phyloP scores from a whole-genome alignment of 306 rosid genomes.

The Mucuna pruriens region DNA sequence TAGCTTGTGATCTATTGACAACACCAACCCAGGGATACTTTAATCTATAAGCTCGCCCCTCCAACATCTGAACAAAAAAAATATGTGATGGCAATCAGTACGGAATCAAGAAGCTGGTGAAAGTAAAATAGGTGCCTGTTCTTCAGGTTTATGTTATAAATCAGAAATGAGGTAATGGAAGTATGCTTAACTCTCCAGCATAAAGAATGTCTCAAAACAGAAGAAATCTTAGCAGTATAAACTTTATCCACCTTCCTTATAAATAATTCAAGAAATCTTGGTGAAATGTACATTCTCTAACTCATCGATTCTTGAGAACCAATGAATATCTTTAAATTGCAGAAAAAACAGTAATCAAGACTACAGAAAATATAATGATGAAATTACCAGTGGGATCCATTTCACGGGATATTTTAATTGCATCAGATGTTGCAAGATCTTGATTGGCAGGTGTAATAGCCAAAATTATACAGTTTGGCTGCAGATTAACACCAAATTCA shows the following conservation, averaged over 20 bases:
- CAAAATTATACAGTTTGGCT: constrained; percentile 94
- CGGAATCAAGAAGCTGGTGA: not conserved
- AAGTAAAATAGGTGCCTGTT: not conserved
- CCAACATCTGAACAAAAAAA: constrained; percentile 66
- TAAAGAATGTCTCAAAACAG: constrained; percentile 27
- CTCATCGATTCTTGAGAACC: not conserved
- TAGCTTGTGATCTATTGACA: constrained; percentile 89
- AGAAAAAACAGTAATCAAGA: constrained; percentile 18
- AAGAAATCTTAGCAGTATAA: not conserved
- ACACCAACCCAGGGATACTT: constrained; percentile 97
- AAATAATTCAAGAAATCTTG: constrained; percentile 20
- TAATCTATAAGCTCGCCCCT: constrained; percentile 77
- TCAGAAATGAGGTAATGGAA: not conserved
- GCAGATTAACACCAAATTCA: constrained; percentile 46
- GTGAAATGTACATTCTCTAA: not conserved
- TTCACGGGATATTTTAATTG: constrained; percentile 92
- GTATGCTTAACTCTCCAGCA: not conserved
- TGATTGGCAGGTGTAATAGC: constrained; percentile 99
- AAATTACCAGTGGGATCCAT: constrained; percentile 89
- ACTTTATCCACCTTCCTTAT: not conserved
- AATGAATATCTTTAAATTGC: constrained; percentile 6
- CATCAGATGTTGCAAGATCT: constrained; percentile 99
- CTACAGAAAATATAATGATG: constrained; percentile 11
- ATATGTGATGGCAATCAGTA: constrained; percentile 4
- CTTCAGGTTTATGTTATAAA: not conserved